A percentile compares a stretch with the other conserved stretches of the same genome.
Conservation (phyloP, 768 basidiomycete genomes). For the Russula dissimulans region DNA sequence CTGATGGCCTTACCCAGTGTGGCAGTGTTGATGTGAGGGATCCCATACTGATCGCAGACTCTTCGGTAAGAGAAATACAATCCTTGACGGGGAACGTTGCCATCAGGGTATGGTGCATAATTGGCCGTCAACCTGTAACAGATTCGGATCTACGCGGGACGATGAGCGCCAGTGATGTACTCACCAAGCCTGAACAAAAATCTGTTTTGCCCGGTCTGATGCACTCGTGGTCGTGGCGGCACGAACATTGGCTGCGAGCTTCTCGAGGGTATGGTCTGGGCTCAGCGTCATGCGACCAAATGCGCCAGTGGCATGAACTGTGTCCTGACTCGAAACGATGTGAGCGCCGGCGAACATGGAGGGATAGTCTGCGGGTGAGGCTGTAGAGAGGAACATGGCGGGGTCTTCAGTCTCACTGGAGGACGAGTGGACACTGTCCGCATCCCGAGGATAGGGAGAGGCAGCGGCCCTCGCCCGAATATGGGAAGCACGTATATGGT, state of each 20-base stretch:
- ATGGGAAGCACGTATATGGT: slow-evolving; percentile 65
- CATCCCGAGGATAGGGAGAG: slow-evolving; percentile 79
- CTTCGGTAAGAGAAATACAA: slow-evolving; percentile 89
- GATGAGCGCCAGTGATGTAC: slow-evolving; percentile 25
- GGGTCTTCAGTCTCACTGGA: slow-evolving; percentile 87
- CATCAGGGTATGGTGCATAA: slow-evolving; percentile 86
- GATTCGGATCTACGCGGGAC: background rate
- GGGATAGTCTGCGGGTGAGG: slow-evolving; percentile 54
- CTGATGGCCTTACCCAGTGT: slow-evolving; percentile 92
- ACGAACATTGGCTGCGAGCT: slow-evolving; percentile 78
- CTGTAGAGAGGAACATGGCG: slow-evolving; percentile 58
- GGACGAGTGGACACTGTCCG: slow-evolving; percentile 79
- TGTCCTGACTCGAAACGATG: slow-evolving; percentile 34
- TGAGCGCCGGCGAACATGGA: slow-evolving; percentile 47
- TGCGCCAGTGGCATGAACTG: slow-evolving; percentile 57
- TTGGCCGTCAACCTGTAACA: slow-evolving; percentile 69
- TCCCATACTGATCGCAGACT: slow-evolving; percentile 86
- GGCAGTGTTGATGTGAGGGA: slow-evolving; percentile 92
- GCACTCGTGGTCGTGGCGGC: slow-evolving; percentile 87
- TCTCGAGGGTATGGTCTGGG: slow-evolving; percentile 73
- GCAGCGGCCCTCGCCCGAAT: slow-evolving; percentile 72
- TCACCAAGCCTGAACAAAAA: slow-evolving; percentile 88
- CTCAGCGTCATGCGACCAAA: slow-evolving; percentile 72
- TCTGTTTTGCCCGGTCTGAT: slow-evolving; percentile 85
- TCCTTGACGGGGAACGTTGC: slow-evolving; percentile 88